A percentile compares a stretch with the other conserved stretches of the same genome.
Evolutionary conservation across 2,329 filamentous ascomycete species (phyloP).

Genomic region (Clonostachys rhizophaga): DNA sequence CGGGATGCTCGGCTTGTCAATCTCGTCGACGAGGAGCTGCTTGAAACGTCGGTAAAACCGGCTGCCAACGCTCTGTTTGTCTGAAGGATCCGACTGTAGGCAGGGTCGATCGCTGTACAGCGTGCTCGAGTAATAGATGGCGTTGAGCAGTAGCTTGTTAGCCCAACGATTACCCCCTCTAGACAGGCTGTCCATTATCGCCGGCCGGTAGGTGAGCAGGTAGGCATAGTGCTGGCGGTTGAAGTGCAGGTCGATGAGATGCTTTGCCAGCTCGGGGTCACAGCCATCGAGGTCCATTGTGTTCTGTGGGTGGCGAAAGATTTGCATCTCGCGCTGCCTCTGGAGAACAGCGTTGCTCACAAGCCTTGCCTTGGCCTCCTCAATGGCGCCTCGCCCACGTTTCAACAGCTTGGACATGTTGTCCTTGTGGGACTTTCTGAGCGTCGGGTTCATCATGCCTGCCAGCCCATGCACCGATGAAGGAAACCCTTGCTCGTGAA

Average conservation of each 20-base stretch:
- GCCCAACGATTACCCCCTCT: conserved; percentile 24
- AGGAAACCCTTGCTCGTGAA: conserved; percentile 24
- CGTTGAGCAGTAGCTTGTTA: conserved; percentile 30
- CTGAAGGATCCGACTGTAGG: conserved; percentile 21
- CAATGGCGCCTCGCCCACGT: conserved; percentile 16
- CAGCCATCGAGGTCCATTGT: conserved; percentile 26
- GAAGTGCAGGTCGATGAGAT: conserved; percentile 29
- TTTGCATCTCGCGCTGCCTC: conserved; percentile 19
- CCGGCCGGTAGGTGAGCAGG: conserved; percentile 29
- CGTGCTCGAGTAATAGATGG: conserved; percentile 31
- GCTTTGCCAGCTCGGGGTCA: conserved; percentile 22
- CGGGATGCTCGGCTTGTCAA: conserved; percentile 26
- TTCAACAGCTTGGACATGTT: conserved; percentile 18
- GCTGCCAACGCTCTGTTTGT: conserved; percentile 24
- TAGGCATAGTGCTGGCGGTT: conserved; percentile 28
- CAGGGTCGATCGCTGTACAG: conserved; percentile 29
- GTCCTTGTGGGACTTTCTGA: conserved; percentile 15
- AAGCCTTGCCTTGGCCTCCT: conserved; percentile 21
- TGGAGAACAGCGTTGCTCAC: conserved; percentile 27
- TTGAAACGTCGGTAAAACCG: conserved; percentile 30
- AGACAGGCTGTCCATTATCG: conserved; percentile 28
- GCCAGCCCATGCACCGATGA: conserved; percentile 25
- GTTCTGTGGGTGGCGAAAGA: conserved; percentile 19
- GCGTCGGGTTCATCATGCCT: conserved; percentile 24
- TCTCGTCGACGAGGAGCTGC: conserved; percentile 22